These are phyloP conservation scores for Russula virescens DNA, from an alignment of 768 basidiomycete species.

Conservation along the genomic window DNA sequence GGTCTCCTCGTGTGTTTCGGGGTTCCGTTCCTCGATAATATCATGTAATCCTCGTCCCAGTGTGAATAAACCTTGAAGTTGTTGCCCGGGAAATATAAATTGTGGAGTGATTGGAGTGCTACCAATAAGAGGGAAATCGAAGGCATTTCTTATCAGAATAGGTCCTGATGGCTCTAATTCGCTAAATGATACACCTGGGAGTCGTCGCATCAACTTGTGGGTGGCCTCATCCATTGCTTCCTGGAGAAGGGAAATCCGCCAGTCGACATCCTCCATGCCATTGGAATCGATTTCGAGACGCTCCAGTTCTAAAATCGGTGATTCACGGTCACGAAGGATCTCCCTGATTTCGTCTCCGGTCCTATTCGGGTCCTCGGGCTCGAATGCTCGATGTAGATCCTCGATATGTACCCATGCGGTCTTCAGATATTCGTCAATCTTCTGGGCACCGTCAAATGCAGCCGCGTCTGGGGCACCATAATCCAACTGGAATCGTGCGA, in stretches of 20 bases:
- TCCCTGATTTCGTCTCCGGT: neutral
- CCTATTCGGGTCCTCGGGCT: neutral
- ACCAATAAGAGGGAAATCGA: neutral
- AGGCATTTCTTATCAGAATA: neutral
- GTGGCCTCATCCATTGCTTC: neutral
- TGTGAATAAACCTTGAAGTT: neutral
- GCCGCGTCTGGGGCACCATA: neutral
- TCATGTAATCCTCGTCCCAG: neutral
- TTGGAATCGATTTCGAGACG: neutral
- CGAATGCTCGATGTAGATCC: neutral
- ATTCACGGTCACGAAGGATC: neutral
- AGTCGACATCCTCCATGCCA: neutral
- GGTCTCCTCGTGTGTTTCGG: neutral
- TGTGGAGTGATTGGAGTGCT: neutral
- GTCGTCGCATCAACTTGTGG: neutral
- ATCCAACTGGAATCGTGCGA: neutral
- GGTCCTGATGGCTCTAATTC: neutral
- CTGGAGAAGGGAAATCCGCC: neutral
- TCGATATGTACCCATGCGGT: neutral
- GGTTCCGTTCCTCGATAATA: neutral
- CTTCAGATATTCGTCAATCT: neutral
- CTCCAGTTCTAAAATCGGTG: neutral
- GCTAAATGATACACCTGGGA: conserved; percentile 3
- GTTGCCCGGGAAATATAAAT: neutral
- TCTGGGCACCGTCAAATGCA: neutral